phyloP scores from a whole-genome alignment of 1,139 yeast genomes.

The Geotrichum carabidarum region DNA sequence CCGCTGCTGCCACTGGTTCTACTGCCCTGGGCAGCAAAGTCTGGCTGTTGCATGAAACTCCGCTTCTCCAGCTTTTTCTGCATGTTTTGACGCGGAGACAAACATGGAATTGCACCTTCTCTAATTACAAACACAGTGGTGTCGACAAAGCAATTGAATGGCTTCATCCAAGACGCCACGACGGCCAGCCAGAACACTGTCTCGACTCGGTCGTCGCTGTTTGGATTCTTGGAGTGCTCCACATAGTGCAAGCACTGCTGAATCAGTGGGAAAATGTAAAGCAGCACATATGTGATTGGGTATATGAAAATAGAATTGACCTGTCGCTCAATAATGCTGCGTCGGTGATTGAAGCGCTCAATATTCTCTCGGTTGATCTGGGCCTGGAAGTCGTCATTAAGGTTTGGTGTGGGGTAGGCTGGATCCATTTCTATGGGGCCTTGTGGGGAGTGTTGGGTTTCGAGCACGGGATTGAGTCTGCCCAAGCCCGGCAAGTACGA shows the following conservation, averaged over 20 bases:
- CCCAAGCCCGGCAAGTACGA: constrained; percentile 6
- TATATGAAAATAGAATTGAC: constrained; percentile 76
- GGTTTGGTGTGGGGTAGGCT: constrained; percentile 17
- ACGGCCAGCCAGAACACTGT: constrained; percentile 63
- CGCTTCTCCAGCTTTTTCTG: background rate
- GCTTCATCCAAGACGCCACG: constrained; percentile 70
- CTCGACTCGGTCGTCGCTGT: constrained; percentile 22
- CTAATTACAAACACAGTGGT: constrained; percentile 68
- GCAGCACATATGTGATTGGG: constrained; percentile 71
- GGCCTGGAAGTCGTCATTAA: constrained; percentile 44
- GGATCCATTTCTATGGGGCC: background rate
- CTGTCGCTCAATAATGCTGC: constrained; percentile 66
- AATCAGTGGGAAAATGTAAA: constrained; percentile 82
- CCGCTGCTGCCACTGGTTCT: background rate
- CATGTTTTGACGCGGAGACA: constrained; percentile 3
- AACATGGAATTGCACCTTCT: constrained; percentile 40
- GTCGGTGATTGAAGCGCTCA: constrained; percentile 54
- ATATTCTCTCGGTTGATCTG: constrained; percentile 47
- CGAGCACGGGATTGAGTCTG: constrained; percentile 1
- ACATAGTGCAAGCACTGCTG: constrained; percentile 56
- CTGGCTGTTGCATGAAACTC: background rate
- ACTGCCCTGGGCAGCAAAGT: too few relatives aligned
- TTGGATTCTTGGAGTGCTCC: constrained; percentile 9
- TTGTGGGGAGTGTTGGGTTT: background rate
- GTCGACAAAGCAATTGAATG: constrained; percentile 75